A percentile compares a stretch with the other conserved stretches of the same genome.
Conservation (phyloP, 2,329 filamentous ascomycete genomes). For the Fusarium sp. region DNA sequence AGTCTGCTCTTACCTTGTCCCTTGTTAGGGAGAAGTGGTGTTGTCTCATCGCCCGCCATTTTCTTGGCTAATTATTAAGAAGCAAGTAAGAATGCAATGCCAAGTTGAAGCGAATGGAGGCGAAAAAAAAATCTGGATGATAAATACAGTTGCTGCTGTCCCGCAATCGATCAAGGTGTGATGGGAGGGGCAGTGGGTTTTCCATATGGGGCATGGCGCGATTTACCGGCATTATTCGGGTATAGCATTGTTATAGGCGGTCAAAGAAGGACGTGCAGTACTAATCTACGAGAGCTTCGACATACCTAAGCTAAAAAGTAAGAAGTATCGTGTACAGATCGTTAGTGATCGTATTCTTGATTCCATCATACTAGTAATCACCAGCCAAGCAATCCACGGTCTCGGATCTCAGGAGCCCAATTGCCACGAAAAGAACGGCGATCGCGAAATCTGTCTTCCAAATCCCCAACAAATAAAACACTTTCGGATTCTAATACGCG, state of each 20-base stretch:
- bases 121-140: constrained; percentile 32
- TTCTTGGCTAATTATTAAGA: too few species aligned
- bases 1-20: constrained; percentile 5
- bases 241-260: constrained; percentile 1
- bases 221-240: constrained; percentile 27
- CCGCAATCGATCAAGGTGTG: constrained; percentile 28
- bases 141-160: constrained; percentile 34
- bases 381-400: too few species aligned
- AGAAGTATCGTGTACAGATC: too few species aligned
- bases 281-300: too few species aligned
- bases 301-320: too few species aligned
- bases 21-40: constrained; percentile 42
- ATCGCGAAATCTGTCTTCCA: too few species aligned
- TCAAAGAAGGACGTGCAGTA: neutral
- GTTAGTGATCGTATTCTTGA: neutral
- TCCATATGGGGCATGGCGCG: constrained; percentile 25
- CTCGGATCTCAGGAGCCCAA: too few species aligned
- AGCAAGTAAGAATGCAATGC: constrained; percentile 7
- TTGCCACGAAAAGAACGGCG: too few species aligned
- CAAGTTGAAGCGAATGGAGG: constrained; percentile 5
- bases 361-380: too few species aligned
- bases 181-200: constrained; percentile 24
- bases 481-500: too few species aligned
- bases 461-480: too few species aligned
- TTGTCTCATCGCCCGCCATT: constrained; percentile 47